Percentiles rank a stretch among this genome's conserved stretches.
These are phyloP conservation scores for Candida fluviatilis DNA, from an alignment of 805 yeast genomes.

Conservation along the genomic window DNA sequence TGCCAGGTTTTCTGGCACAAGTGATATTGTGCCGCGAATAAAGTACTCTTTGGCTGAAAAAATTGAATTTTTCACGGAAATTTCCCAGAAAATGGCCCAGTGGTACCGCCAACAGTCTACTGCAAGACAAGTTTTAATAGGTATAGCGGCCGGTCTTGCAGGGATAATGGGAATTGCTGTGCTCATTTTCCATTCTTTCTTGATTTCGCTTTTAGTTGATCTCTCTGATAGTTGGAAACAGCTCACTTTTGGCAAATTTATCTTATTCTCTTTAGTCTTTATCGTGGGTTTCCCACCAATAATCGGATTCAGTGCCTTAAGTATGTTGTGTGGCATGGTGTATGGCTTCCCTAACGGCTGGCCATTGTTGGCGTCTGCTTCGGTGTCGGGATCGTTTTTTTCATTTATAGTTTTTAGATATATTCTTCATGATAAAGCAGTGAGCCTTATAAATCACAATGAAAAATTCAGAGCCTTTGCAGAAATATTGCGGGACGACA, in stretches of 20 bases:
- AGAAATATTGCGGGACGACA: constrained; percentile 66
- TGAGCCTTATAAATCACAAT: constrained; percentile 54
- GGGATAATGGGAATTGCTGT: constrained; percentile 16
- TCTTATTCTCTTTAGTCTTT: constrained; percentile 52
- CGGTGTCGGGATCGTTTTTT: constrained; percentile 69
- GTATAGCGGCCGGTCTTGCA: constrained; percentile 13
- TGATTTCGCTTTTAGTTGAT: constrained; percentile 34
- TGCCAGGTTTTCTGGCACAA: background rate
- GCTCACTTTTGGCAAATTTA: constrained; percentile 35
- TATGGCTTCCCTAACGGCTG: constrained; percentile 83
- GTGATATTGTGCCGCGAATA: background rate
- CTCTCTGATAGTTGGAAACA: constrained; percentile 44
- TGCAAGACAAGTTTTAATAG: constrained; percentile 12
- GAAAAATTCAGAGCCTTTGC: constrained; percentile 70
- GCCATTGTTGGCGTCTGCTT: constrained; percentile 65
- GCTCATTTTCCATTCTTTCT: constrained; percentile 28
- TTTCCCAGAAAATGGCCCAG: constrained; percentile 3
- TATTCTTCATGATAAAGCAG: constrained; percentile 54
- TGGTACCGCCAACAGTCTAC: constrained; percentile 19
- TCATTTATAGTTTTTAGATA: constrained; percentile 68
- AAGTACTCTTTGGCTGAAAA: background rate
- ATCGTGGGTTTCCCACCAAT: constrained; percentile 86
- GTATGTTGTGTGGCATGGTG: constrained; percentile 70
- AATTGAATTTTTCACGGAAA: background rate
- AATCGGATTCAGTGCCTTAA: constrained; percentile 71